These are phyloP conservation scores for Zea luxurians DNA, from an alignment of 176 grass and related monocot genomes.

Conservation along the genomic window DNA sequence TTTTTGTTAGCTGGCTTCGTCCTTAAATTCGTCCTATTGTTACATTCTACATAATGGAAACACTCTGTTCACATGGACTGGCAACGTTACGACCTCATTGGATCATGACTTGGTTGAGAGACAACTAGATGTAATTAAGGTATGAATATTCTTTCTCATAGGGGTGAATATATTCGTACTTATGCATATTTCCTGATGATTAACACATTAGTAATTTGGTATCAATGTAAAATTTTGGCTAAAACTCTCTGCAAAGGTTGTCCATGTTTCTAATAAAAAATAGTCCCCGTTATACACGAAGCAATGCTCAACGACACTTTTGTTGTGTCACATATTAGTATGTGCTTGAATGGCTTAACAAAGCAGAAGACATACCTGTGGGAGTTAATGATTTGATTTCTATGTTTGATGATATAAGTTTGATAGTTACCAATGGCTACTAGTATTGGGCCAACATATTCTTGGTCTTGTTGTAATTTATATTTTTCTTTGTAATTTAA, in stretches of 20 bases:
- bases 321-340: neutral
- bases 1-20: conserved; percentile 67
- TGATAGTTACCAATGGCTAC: conserved; percentile 1
- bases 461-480: too few relatives aligned
- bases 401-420: neutral
- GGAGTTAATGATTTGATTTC: conserved; percentile 7
- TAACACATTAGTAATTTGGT: neutral
- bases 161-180: conserved; percentile 6
- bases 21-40: conserved; percentile 93
- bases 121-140: conserved; percentile 96
- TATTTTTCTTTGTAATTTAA: neutral
- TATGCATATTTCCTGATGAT: conserved; percentile 5
- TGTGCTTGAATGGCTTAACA: neutral
- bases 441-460: too few relatives aligned
- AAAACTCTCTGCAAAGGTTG: neutral
- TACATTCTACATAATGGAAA: conserved; percentile 81
- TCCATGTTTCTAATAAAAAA: conserved; percentile 10
- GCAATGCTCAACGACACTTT: neutral
- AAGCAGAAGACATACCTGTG: neutral
- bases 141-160: conserved; percentile 36
- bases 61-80: conserved; percentile 86
- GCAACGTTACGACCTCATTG: conserved; percentile 59
- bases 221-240: neutral
- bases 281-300: neutral
- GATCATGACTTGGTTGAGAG: conserved; percentile 92